Conservation (phyloP, 106 monocot genomes). For the Acorus gramineus region DNA sequence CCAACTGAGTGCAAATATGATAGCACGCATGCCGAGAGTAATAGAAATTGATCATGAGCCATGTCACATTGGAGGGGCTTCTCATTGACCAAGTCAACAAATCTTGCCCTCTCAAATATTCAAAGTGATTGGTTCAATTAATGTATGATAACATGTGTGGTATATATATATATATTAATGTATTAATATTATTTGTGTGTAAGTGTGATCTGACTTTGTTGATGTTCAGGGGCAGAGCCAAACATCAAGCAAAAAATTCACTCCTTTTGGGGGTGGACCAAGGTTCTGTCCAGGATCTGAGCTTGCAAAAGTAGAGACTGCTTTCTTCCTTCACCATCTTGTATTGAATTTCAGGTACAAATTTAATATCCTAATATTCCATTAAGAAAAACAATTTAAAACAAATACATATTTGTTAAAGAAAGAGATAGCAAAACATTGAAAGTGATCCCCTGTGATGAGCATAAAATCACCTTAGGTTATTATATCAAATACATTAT, state of each 20-base stretch:
- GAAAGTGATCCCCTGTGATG: too few species aligned
- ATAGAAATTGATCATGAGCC: too few species aligned
- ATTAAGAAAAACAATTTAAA: neutral
- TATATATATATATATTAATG: too few species aligned
- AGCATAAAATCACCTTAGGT: too few species aligned
- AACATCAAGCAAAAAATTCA: conserved; percentile 47
- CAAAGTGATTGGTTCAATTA: too few species aligned
- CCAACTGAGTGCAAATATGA: too few species aligned
- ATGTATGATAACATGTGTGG: too few species aligned
- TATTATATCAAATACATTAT: too few species aligned
- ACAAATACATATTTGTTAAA: neutral
- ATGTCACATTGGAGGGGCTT: too few species aligned
- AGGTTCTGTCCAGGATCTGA: conserved; percentile 78
- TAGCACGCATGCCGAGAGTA: too few species aligned
- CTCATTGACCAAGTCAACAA: too few species aligned
- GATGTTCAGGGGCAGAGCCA: conserved; percentile 36
- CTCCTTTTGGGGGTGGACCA: conserved; percentile 80
- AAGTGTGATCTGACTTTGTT: neutral
- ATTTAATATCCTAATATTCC: neutral
- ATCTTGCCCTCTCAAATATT: too few species aligned
- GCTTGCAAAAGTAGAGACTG: conserved; percentile 67
- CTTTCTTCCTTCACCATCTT: conserved; percentile 78
- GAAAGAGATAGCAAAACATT: neutral
- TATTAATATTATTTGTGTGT: neutral
- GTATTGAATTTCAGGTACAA: conserved; percentile 63